Percentiles rank a stretch among this genome's conserved stretches.
Conservation (phyloP, 345 rosid species). For the Noccaea caerulescens region DNA sequence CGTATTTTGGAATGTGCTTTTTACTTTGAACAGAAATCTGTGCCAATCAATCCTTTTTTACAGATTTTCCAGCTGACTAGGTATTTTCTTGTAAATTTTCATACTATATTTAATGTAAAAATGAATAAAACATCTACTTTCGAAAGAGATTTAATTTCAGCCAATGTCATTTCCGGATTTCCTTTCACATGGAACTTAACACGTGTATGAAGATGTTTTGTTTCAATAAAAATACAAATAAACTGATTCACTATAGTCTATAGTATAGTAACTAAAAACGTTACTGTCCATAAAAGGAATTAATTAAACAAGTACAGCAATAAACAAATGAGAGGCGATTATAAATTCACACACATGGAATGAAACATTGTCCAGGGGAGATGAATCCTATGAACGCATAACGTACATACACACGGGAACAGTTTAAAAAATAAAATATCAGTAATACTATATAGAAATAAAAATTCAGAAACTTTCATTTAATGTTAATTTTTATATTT, state of each 20-base stretch:
- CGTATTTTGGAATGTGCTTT: background rate
- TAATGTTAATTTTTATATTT: slow-evolving; percentile 8
- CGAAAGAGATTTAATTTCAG: background rate
- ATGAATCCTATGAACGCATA: slow-evolving; percentile 38
- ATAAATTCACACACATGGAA: slow-evolving; percentile 23
- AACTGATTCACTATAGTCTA: background rate
- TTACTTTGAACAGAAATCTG: background rate
- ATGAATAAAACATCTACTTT: background rate
- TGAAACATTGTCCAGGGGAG: slow-evolving; percentile 45
- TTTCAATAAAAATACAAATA: background rate
- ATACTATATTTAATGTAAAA: background rate
- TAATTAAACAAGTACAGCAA: slow-evolving; percentile 24
- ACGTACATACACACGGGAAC: slow-evolving; percentile 31
- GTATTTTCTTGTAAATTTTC: background rate
- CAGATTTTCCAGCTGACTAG: background rate
- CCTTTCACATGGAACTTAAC: slow-evolving; percentile 8
- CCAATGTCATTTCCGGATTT: background rate
- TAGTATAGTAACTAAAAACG: slow-evolving; percentile 21
- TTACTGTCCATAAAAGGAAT: slow-evolving; percentile 4
- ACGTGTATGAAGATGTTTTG: slow-evolving; percentile 20
- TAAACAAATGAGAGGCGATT: slow-evolving; percentile 28
- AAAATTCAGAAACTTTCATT: slow-evolving; percentile 15
- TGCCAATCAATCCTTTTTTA: background rate
- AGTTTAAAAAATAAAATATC: slow-evolving; percentile 25
- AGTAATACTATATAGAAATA: background rate